These are phyloP conservation scores for Penicillium maclennaniae DNA, from an alignment of 495 filamentous ascomycete genomes.

Conservation along the genomic window DNA sequence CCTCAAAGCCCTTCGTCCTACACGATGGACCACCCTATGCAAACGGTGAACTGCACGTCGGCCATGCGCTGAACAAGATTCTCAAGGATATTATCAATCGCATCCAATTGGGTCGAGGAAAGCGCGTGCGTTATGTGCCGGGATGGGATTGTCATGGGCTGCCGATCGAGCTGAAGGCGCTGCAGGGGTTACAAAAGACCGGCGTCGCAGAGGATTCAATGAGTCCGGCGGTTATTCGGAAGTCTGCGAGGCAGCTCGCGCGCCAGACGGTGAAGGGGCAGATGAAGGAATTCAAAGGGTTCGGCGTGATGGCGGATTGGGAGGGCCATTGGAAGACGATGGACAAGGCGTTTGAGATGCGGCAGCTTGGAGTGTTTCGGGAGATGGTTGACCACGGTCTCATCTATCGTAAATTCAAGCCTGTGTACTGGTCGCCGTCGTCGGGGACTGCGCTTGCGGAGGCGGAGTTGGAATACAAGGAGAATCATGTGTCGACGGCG, in stretches of 20 bases:
- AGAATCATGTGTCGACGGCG: constrained; percentile 73
- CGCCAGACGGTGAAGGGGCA: constrained; percentile 69
- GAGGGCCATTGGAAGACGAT: constrained; percentile 87
- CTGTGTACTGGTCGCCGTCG: constrained; percentile 94
- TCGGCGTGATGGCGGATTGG: constrained; percentile 95
- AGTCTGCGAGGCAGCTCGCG: constrained; percentile 72
- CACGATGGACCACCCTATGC: constrained; percentile 98
- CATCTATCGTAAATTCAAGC: constrained; percentile 84
- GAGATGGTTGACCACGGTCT: constrained; percentile 80
- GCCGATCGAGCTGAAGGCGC: constrained; percentile 96
- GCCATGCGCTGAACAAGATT: constrained; percentile 98
- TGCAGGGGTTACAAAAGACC: constrained; percentile 52
- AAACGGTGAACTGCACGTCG: constrained; percentile 89
- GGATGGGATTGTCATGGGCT: constrained; percentile 99
- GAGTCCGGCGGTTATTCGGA: constrained; percentile 51
- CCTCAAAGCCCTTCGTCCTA: constrained; percentile 64
- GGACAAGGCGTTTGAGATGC: constrained; percentile 81
- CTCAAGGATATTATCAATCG: constrained; percentile 90
- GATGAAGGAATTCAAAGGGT: constrained; percentile 75
- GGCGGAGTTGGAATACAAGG: constrained; percentile 92
- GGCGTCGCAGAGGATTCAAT: constrained; percentile 19
- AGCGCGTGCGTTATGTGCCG: constrained; percentile 78
- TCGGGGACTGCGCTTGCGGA: constrained; percentile 89
- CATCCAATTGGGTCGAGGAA: constrained; percentile 72
- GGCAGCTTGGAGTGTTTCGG: constrained; percentile 79